Evolutionary conservation across 106 monocot genomes (phyloP).

Genomic region (Apostasia ramifera): DNA sequence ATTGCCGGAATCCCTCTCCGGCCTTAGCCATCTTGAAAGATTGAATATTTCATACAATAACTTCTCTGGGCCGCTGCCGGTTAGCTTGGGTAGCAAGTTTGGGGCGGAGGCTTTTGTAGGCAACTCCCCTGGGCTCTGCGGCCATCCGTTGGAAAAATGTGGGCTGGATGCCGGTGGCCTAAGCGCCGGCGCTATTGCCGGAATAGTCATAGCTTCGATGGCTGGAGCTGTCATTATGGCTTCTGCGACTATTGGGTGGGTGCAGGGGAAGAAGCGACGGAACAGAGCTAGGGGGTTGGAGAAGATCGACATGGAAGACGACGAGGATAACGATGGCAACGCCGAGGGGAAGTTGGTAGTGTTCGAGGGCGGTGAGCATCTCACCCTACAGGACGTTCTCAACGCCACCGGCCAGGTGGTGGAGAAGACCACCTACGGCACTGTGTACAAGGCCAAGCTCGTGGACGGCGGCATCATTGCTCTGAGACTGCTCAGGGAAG

Average conservation of each 20-base stretch:
- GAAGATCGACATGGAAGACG: constrained; percentile 33
- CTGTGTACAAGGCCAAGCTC: constrained; percentile 96
- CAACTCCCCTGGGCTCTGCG: constrained; percentile 51
- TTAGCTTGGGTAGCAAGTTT: constrained; percentile 20
- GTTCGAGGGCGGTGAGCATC: constrained; percentile 81
- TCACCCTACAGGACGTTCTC: constrained; percentile 80
- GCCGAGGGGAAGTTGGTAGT: constrained; percentile 66
- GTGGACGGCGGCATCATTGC: constrained; percentile 65
- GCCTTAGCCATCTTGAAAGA: constrained; percentile 29
- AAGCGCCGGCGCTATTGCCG: constrained; percentile 55
- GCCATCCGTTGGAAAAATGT: constrained; percentile 43
- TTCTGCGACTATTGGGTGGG: constrained; percentile 53
- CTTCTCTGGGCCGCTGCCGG: constrained; percentile 65
- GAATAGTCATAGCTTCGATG: constrained; percentile 74
- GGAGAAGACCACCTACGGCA: constrained; percentile 87
- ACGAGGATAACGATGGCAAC: constrained; percentile 17
- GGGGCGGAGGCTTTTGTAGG: constrained; percentile 38
- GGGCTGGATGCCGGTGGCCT: constrained; percentile 12
- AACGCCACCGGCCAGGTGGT: constrained; percentile 89
- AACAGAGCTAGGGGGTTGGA: constrained; percentile 9
- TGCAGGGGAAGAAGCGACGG: constrained; percentile 55
- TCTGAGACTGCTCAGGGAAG: constrained; percentile 67
- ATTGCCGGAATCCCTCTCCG: constrained; percentile 30
- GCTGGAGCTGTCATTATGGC: constrained; percentile 59
- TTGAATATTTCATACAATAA: constrained; percentile 83